These are phyloP conservation scores for Cladosporium sp. DNA, from an alignment of 2,329 filamentous ascomycete genomes.

Conservation along the genomic window DNA sequence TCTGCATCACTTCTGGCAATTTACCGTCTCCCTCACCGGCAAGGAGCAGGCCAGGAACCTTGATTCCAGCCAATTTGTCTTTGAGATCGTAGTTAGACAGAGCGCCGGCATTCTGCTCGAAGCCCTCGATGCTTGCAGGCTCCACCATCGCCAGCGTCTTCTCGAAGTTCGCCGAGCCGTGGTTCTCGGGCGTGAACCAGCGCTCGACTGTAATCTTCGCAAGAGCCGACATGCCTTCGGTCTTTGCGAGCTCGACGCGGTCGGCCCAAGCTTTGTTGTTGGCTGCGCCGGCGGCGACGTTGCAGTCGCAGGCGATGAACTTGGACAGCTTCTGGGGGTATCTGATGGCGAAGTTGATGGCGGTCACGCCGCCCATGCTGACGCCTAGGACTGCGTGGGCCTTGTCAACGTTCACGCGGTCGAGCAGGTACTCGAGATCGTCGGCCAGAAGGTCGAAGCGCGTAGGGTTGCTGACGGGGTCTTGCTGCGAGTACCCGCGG, in stretches of 20 bases:
- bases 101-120: slow-evolving; percentile 67
- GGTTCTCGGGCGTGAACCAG: slow-evolving; percentile 69
- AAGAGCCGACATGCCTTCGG: slow-evolving; percentile 50
- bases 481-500: slow-evolving; percentile 63
- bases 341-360: slow-evolving; percentile 70
- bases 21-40: slow-evolving; percentile 75
- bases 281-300: slow-evolving; percentile 67
- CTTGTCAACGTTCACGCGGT: slow-evolving; percentile 67
- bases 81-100: slow-evolving; percentile 72
- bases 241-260: slow-evolving; percentile 63
- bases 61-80: slow-evolving; percentile 55
- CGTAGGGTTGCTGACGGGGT: slow-evolving; percentile 46
- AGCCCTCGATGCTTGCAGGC: slow-evolving; percentile 69
- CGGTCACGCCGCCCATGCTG: slow-evolving; percentile 77
- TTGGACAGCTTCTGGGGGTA: slow-evolving; percentile 61
- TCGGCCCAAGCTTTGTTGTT: slow-evolving; percentile 82
- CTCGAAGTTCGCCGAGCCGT: slow-evolving; percentile 59
- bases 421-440: slow-evolving; percentile 68
- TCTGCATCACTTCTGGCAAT: slow-evolving; percentile 75
- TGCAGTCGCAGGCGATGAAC: slow-evolving; percentile 79
- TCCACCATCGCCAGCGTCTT: slow-evolving; percentile 70
- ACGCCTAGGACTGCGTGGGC: slow-evolving; percentile 73
- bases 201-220: slow-evolving; percentile 71
- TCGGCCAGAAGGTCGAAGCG: slow-evolving; percentile 66
- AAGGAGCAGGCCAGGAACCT: slow-evolving; percentile 66